phyloP scores from a whole-genome alignment of 768 basidiomycete species.

The Lentinula detonsa region DNA sequence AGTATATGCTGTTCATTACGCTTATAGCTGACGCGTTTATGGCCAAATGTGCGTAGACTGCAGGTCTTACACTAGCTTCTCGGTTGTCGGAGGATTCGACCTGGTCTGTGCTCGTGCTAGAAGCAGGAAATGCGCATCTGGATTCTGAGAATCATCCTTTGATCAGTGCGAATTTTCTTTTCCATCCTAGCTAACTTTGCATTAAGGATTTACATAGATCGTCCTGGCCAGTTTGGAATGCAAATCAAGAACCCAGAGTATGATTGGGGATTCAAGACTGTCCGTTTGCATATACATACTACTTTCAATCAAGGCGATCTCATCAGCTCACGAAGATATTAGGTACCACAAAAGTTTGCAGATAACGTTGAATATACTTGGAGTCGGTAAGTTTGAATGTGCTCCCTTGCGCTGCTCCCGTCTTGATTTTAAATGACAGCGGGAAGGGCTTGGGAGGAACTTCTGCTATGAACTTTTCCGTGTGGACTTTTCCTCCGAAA shows the following conservation, averaged over 20 bases:
- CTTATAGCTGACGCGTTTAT: neutral
- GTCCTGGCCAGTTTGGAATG: neutral
- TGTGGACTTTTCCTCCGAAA: slow-evolving; percentile 20
- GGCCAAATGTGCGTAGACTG: slow-evolving; percentile 12
- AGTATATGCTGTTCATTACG: neutral
- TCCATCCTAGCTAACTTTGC: too few relatives aligned
- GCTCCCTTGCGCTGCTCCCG: neutral
- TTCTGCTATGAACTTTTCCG: slow-evolving; percentile 37
- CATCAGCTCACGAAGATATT: neutral
- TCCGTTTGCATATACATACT: neutral
- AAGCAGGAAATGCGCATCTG: slow-evolving; percentile 18
- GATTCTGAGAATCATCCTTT: slow-evolving; percentile 12
- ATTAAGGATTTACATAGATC: neutral
- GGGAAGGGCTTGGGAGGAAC: slow-evolving; percentile 27
- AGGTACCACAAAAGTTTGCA: slow-evolving; percentile 7
- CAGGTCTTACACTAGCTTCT: slow-evolving; percentile 32
- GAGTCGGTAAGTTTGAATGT: neutral
- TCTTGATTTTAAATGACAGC: neutral
- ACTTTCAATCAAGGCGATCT: neutral
- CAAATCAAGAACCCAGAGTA: slow-evolving; percentile 8
- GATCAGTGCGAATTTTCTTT: slow-evolving; percentile 5
- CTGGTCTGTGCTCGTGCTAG: slow-evolving; percentile 27
- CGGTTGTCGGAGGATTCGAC: slow-evolving; percentile 28
- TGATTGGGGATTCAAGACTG: slow-evolving; percentile 16
- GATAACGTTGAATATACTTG: slow-evolving; percentile 5